These are phyloP conservation scores for Cupressus sempervirens DNA, from an alignment of 75 land plant species.

Conservation along the genomic window DNA sequence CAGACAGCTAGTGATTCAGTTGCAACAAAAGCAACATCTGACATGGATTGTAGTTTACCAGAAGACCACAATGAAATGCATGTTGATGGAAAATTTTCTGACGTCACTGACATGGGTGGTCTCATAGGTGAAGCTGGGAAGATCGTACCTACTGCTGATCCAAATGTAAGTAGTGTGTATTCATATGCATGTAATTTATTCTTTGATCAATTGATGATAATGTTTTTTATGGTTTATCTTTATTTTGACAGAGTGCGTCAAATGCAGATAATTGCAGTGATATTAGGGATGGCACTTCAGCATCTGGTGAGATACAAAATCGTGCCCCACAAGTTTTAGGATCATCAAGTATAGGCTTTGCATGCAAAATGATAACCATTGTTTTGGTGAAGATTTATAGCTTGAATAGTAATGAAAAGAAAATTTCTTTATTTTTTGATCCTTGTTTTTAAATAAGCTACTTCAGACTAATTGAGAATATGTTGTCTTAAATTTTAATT, in stretches of 20 bases:
- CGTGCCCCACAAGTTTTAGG: background rate
- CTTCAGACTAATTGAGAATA: background rate
- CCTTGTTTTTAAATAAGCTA: background rate
- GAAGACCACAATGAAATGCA: slow-evolving; percentile 4
- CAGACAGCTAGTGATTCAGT: slow-evolving; percentile 18
- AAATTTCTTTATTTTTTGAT: background rate
- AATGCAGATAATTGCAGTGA: background rate
- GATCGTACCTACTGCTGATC: background rate
- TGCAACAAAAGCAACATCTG: slow-evolving; percentile 13
- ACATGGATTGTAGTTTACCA: background rate
- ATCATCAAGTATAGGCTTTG: background rate
- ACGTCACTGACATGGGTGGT: background rate
- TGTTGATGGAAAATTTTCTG: background rate
- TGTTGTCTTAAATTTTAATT: background rate
- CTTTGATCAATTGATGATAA: background rate
- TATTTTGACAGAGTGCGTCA: slow-evolving; percentile 11
- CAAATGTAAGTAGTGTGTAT: slow-evolving; percentile 7
- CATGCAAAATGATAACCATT: background rate
- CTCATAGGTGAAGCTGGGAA: background rate
- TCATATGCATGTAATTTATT: background rate
- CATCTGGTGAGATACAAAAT: background rate
- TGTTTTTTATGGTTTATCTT: background rate
- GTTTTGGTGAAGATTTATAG: background rate
- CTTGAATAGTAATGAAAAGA: background rate
- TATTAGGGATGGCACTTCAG: background rate